Percentiles rank a stretch among this genome's conserved stretches.
These are phyloP conservation scores for Epithemia pelagica DNA, from an alignment of 108 stramenopile genomes.

Conservation along the genomic window DNA sequence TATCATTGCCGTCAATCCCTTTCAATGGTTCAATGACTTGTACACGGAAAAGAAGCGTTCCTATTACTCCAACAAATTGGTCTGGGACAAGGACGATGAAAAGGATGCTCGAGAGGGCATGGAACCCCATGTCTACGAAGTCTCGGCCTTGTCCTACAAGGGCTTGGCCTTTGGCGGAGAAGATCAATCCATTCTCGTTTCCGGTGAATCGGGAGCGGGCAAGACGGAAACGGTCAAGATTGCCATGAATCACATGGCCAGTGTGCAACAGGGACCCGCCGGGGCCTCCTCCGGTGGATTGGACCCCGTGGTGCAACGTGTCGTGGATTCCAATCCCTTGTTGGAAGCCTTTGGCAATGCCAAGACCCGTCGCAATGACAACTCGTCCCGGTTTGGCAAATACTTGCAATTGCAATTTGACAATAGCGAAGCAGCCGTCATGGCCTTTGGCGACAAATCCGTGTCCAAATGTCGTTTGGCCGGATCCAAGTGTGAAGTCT, in stretches of 20 bases:
- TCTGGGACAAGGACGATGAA: constrained; percentile 28
- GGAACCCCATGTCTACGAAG: constrained; percentile 60
- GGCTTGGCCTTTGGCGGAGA: constrained; percentile 41
- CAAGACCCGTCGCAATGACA: constrained; percentile 76
- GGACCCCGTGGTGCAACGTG: constrained; percentile 39
- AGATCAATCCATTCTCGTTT: constrained; percentile 77
- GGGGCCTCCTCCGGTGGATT: neutral
- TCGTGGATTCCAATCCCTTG: constrained; percentile 78
- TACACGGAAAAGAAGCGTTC: constrained; percentile 47
- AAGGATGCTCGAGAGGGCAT: constrained; percentile 23
- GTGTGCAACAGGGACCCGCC: constrained; percentile 29
- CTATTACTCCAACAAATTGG: constrained; percentile 42
- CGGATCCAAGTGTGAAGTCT: constrained; percentile 74
- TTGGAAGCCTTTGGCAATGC: constrained; percentile 86
- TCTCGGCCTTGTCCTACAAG: constrained; percentile 49
- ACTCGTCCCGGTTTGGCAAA: constrained; percentile 77
- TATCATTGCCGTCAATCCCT: constrained; percentile 85
- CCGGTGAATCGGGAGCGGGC: constrained; percentile 83
- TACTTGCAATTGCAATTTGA: constrained; percentile 76
- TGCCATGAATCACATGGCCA: constrained; percentile 82
- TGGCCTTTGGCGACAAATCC: constrained; percentile 39
- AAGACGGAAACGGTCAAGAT: constrained; percentile 86
- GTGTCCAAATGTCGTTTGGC: constrained; percentile 54
- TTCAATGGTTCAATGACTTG: constrained; percentile 59
- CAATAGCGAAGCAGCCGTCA: constrained; percentile 28